Percentiles rank a stretch among this genome's conserved stretches.
Conservation (phyloP, 1,139 yeast genomes). For the Lodderomyces oxycetoniae region DNA sequence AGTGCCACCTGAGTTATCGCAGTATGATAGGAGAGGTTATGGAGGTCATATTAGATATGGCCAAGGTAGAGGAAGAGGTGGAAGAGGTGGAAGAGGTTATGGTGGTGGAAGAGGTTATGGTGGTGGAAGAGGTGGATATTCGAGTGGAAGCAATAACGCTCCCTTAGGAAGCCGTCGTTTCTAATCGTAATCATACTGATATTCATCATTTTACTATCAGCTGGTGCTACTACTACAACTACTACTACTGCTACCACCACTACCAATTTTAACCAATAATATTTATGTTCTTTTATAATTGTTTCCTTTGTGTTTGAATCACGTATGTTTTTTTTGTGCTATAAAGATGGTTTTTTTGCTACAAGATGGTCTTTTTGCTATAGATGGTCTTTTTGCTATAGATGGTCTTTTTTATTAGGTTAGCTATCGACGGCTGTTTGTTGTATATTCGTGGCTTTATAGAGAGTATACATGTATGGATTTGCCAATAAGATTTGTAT, state of each 20-base stretch:
- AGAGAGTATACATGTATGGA: no score
- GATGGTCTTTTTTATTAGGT: no score
- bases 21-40: constrained; percentile 50
- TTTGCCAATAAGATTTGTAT: no score
- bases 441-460: no score
- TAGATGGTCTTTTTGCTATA: no score
- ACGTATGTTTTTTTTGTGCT: no score
- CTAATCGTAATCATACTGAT: constrained; percentile 11
- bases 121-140: constrained; percentile 22
- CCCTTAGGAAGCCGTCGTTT: constrained; percentile 32
- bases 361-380: no score
- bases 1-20: constrained; percentile 61
- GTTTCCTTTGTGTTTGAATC: no score
- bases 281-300: no score
- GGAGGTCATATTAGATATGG: constrained; percentile 58
- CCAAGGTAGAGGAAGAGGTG: constrained; percentile 44
- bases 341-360: no score
- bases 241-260: constrained; percentile 1
- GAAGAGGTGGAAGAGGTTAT: constrained; percentile 29
- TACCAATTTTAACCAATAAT: no score
- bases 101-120: constrained; percentile 26
- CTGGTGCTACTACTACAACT: neutral
- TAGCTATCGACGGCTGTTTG: no score
- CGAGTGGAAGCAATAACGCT: constrained; percentile 29
- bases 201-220: neutral